Conservation (phyloP, 2,329 filamentous ascomycete genomes). For the Tolypocladium paradoxum region DNA sequence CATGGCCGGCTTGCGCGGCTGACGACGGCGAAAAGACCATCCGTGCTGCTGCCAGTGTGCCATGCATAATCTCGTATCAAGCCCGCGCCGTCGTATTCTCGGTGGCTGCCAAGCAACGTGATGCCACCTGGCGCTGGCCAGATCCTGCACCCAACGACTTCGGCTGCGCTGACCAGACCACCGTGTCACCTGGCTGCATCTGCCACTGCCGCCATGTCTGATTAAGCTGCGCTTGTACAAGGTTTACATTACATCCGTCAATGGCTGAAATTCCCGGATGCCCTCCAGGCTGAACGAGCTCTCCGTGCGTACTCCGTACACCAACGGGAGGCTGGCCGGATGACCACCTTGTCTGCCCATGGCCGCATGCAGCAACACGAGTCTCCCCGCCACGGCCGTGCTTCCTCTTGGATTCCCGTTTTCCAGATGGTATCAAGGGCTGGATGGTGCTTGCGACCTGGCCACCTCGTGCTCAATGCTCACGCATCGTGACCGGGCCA, state of each 20-base stretch:
- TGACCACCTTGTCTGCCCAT: background rate
- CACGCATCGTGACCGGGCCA: background rate
- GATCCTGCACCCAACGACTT: background rate
- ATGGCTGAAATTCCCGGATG: background rate
- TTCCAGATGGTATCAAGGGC: no score
- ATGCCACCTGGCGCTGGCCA: background rate
- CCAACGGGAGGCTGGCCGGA: background rate
- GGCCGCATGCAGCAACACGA: background rate
- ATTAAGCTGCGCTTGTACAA: background rate
- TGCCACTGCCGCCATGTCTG: background rate
- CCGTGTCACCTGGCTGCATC: background rate
- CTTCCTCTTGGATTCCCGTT: background rate
- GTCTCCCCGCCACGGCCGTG: background rate
- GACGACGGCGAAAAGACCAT: no score
- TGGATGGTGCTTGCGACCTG: background rate
- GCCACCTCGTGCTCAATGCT: background rate
- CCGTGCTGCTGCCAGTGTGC: no score
- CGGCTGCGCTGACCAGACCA: background rate
- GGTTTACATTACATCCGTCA: background rate
- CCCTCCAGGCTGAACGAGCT: background rate
- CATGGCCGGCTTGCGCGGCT: background rate
- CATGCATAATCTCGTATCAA: background rate
- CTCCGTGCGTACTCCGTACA: no score
- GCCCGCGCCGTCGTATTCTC: background rate
- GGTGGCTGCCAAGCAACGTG: background rate